Conservation (phyloP, 495 filamentous ascomycete genomes). For the Talaromyces borbonicus region DNA sequence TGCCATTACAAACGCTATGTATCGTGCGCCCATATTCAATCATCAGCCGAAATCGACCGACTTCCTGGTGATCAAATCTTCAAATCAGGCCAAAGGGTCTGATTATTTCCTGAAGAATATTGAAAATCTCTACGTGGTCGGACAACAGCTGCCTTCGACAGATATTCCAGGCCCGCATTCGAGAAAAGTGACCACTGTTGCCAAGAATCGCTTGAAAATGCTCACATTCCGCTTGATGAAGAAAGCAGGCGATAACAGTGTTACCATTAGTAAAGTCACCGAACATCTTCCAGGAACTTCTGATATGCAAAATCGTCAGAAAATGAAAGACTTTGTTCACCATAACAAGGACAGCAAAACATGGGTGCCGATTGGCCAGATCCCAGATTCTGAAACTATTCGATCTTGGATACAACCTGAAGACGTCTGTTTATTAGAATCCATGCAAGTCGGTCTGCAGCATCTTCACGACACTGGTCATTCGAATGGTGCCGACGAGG, state of each 20-base stretch:
- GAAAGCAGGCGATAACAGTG: constrained; percentile 55
- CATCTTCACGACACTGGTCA: constrained; percentile 77
- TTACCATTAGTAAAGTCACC: constrained; percentile 70
- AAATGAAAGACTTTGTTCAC: constrained; percentile 89
- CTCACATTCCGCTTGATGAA: constrained; percentile 77
- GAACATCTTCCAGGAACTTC: constrained; percentile 80
- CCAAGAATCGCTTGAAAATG: constrained; percentile 94
- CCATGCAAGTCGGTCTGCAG: constrained; percentile 89
- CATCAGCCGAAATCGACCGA: constrained; percentile 71
- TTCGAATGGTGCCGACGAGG: constrained; percentile 60
- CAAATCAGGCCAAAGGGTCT: constrained; percentile 61
- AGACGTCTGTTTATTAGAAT: constrained; percentile 85
- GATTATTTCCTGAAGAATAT: constrained; percentile 76
- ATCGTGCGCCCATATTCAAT: constrained; percentile 83
- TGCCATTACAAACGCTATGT: constrained; percentile 91
- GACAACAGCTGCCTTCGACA: constrained; percentile 81
- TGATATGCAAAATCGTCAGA: constrained; percentile 90
- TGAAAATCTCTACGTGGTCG: constrained; percentile 80
- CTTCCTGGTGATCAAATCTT: constrained; percentile 76
- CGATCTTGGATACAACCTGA: constrained; percentile 86
- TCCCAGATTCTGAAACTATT: constrained; percentile 69
- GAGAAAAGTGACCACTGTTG: constrained; percentile 84
- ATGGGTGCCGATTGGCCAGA: constrained; percentile 61
- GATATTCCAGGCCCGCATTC: constrained; percentile 92
- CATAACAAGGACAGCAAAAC: constrained; percentile 77